These are phyloP conservation scores for Platanthera zijinensis DNA, from an alignment of 106 monocot species.

Conservation along the genomic window DNA sequence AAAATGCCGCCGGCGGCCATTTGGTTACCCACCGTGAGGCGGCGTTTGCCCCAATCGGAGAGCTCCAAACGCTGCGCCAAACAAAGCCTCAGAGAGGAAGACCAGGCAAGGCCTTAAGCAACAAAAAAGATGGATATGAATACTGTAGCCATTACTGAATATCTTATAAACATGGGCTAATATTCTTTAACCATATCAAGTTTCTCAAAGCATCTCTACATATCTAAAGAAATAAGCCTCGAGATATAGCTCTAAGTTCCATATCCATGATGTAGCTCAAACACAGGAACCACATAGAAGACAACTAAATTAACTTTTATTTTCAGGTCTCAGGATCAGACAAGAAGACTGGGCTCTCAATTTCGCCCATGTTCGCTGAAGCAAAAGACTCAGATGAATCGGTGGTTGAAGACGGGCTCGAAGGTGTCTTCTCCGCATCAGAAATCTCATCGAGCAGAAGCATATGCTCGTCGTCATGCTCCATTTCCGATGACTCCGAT, in stretches of 20 bases:
- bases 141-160: no score
- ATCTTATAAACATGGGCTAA: no score
- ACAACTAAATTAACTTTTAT: background rate
- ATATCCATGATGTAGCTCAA: background rate
- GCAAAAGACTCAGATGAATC: constrained; percentile 73
- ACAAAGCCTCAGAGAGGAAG: no score
- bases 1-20: no score
- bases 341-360: constrained; percentile 66
- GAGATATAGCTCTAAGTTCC: background rate
- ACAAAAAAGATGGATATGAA: no score
- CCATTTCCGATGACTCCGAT: constrained; percentile 52
- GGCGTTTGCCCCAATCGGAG: no score
- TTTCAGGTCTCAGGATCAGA: constrained; percentile 55
- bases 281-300: background rate
- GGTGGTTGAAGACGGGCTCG: constrained; percentile 35
- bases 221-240: background rate
- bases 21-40: no score
- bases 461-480: constrained; percentile 37
- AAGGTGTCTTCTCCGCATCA: constrained; percentile 53
- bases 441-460: constrained; percentile 40
- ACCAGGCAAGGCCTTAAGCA: no score
- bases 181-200: background rate
- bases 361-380: constrained; percentile 75
- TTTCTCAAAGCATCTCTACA: background rate
- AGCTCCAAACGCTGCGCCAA: no score